A percentile compares a stretch with the other conserved stretches of the same genome.
Conservation (phyloP, 2,329 filamentous ascomycete genomes). For the Acrocalymma vagum region DNA sequence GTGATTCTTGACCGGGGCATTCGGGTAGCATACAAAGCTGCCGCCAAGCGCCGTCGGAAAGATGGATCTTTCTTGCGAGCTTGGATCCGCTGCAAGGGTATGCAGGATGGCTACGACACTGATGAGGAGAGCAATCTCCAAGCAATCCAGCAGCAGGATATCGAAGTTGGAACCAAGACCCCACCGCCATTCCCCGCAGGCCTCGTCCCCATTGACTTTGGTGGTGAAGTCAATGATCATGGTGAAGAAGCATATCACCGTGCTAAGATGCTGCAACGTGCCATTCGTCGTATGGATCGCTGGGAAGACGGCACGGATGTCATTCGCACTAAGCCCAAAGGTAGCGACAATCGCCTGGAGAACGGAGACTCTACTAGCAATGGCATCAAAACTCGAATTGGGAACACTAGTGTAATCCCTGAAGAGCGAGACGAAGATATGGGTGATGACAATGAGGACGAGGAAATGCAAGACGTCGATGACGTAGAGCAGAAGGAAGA, state of each 20-base stretch:
- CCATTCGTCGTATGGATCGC: conserved; percentile 70
- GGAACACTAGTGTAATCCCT: no score
- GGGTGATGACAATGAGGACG: conserved; percentile 31
- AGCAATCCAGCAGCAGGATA: conserved; percentile 48
- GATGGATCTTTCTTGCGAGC: conserved; percentile 74
- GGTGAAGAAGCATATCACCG: conserved; percentile 77
- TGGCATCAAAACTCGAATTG: no score
- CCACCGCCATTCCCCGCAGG: conserved; percentile 56
- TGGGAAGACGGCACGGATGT: conserved; percentile 65
- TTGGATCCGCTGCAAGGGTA: conserved; percentile 67
- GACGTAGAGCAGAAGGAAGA: conserved; percentile 38
- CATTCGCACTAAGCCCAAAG: conserved; percentile 33
- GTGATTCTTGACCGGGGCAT: conserved; percentile 81
- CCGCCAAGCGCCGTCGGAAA: conserved; percentile 67
- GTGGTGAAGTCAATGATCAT: conserved; percentile 72
- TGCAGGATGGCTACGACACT: conserved; percentile 56
- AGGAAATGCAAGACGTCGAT: conserved; percentile 37
- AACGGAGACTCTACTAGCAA: no score
- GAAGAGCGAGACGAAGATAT: conserved; percentile 17
- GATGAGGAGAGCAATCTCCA: conserved; percentile 47
- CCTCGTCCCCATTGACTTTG: conserved; percentile 64
- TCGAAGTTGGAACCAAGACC: conserved; percentile 35
- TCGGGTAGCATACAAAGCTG: conserved; percentile 70
- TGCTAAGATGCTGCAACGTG: conserved; percentile 70
- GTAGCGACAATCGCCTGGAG: no score